phyloP scores from a whole-genome alignment of 2,329 filamentous ascomycete species.

The Clonostachys byssicola region DNA sequence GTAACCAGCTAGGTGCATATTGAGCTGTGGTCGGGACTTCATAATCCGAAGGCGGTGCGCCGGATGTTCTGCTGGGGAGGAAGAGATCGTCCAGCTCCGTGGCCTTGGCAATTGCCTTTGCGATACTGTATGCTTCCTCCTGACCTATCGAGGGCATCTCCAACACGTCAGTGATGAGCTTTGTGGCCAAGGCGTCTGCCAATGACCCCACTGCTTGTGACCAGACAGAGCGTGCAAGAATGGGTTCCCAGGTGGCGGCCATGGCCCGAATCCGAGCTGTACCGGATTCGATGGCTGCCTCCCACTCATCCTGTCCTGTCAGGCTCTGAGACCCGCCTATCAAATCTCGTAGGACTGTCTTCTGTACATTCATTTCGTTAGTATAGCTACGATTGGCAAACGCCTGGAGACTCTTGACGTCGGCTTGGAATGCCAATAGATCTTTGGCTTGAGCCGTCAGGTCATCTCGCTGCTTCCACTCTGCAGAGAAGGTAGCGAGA shows the following conservation, averaged over 20 bases:
- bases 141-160: constrained; percentile 58
- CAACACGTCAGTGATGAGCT: constrained; percentile 57
- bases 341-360: constrained; percentile 57
- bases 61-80: constrained; percentile 34
- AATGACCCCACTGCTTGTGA: constrained; percentile 58
- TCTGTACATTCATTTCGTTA: constrained; percentile 56
- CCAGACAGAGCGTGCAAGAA: constrained; percentile 58
- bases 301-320: constrained; percentile 51
- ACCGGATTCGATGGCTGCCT: constrained; percentile 47
- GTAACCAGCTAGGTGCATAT: constrained; percentile 58
- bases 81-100: constrained; percentile 58
- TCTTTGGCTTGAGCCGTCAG: constrained; percentile 42
- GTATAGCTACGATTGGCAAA: constrained; percentile 60
- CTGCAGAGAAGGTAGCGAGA: constrained; percentile 38
- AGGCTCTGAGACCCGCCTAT: constrained; percentile 58
- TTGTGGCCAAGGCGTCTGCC: constrained; percentile 52
- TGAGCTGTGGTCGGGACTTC: constrained; percentile 53
- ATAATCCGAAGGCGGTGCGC: constrained; percentile 8
- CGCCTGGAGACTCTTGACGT: constrained; percentile 52
- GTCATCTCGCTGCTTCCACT: constrained; percentile 51
- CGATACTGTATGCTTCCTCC: constrained; percentile 60
- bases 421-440: constrained; percentile 55
- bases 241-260: constrained; percentile 51
- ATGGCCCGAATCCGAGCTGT: constrained; percentile 47
- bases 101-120: constrained; percentile 52